Conservation (phyloP, 2,329 filamentous ascomycete genomes). For the Colletotrichum karsti region DNA sequence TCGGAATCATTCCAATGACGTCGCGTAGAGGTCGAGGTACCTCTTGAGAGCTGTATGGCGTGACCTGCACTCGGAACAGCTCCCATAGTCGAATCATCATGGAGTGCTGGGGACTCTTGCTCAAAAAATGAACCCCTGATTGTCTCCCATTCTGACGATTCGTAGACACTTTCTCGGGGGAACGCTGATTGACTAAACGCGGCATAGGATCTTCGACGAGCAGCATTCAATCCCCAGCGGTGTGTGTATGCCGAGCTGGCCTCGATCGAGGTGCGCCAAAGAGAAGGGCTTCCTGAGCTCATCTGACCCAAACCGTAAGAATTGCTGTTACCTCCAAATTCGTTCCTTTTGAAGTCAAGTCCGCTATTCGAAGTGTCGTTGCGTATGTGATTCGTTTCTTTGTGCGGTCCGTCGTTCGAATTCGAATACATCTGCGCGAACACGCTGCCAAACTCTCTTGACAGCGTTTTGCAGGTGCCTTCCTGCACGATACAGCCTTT, state of each 20-base stretch:
- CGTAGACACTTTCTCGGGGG: not conserved
- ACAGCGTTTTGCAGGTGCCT: slow-evolving; percentile 69
- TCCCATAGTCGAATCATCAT: not conserved
- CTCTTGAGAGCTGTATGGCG: not conserved
- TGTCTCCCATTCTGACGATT: not conserved
- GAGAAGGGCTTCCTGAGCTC: not conserved
- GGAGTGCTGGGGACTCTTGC: not conserved
- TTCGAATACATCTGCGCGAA: slow-evolving; percentile 53
- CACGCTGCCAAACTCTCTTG: slow-evolving; percentile 48
- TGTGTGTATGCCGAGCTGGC: not conserved
- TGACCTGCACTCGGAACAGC: not conserved
- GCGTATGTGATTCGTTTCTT: not conserved
- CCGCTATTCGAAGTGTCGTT: not conserved
- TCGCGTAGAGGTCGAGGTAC: not conserved
- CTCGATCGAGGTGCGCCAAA: not conserved
- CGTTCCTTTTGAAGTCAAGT: not conserved
- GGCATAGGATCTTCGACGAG: not conserved
- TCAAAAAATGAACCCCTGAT: not conserved
- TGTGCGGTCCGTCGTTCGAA: not conserved
- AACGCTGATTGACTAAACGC: not conserved
- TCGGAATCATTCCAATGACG: not conserved
- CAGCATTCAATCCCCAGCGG: not conserved
- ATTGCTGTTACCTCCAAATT: not conserved
- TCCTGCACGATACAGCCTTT: slow-evolving; percentile 73
- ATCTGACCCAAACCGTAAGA: not conserved